Evolutionary conservation across 2,329 filamentous ascomycete genomes (phyloP).

Genomic region (Diaporthe citri): DNA sequence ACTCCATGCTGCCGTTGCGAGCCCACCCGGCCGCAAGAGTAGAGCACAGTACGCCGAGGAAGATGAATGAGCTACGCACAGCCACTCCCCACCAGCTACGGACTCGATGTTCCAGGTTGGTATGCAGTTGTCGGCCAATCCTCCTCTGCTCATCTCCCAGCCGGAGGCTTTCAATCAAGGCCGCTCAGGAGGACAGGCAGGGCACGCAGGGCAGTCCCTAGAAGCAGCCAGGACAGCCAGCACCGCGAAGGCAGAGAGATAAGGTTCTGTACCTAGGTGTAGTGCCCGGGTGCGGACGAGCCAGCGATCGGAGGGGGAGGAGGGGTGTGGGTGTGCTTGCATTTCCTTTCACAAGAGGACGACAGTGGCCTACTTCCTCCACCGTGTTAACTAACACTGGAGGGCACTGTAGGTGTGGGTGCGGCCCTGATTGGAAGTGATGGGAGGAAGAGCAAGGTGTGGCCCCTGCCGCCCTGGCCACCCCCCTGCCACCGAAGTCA

Average conservation of each 20-base stretch:
- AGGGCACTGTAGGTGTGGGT: slow-evolving; percentile 14
- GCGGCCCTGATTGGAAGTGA: slow-evolving; percentile 21
- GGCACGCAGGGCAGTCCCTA: slow-evolving; percentile 4
- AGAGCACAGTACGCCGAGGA: slow-evolving; percentile 2
- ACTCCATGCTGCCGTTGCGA: slow-evolving; percentile 4
- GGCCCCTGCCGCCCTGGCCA: slow-evolving; percentile 21
- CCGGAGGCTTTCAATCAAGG: background rate
- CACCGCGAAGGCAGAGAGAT: background rate
- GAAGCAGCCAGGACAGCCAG: background rate
- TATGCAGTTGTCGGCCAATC: slow-evolving; percentile 3
- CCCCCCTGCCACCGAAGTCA: slow-evolving; percentile 25
- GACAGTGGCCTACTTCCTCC: background rate
- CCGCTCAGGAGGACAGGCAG: background rate
- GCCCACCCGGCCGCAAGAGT: background rate
- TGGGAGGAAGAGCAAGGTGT: slow-evolving; percentile 12
- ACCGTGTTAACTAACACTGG: background rate
- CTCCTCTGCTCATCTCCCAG: slow-evolving; percentile 24
- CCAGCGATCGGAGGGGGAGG: background rate
- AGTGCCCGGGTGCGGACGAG: background rate
- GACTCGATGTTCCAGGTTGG: slow-evolving; percentile 22
- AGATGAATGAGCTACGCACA: slow-evolving; percentile 17
- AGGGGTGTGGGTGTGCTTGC: background rate
- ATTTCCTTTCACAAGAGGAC: background rate
- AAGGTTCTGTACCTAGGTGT: background rate
- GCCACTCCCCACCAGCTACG: slow-evolving; percentile 31